Conservation (phyloP, 441 rosid genomes). For the Manihot esculenta region DNA sequence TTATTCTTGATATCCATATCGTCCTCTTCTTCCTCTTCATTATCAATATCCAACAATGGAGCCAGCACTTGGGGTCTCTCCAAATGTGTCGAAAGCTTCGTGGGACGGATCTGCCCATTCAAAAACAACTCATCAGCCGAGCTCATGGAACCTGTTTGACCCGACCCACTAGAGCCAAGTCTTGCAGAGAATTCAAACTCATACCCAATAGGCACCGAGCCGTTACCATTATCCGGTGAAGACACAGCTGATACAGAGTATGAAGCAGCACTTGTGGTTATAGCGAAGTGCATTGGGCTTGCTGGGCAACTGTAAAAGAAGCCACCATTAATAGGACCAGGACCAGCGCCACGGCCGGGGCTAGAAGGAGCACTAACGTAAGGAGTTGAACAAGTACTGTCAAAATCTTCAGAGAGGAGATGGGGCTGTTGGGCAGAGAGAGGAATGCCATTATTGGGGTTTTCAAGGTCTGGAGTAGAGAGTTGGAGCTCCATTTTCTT, state of each 20-base stretch:
- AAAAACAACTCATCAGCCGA: constrained; percentile 91
- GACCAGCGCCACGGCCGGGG: constrained; percentile 65
- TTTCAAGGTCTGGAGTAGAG: constrained; percentile 13
- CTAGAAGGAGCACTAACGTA: constrained; percentile 96
- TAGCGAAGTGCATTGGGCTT: constrained; percentile 88
- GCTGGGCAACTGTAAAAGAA: constrained; percentile 93
- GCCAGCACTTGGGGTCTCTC: constrained; percentile 70
- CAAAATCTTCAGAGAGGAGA: constrained; percentile 46
- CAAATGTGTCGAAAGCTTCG: constrained; percentile 82
- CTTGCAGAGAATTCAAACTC: constrained; percentile 87
- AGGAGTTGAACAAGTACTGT: constrained; percentile 80
- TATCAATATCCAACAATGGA: constrained; percentile 71
- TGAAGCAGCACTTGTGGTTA: constrained; percentile 35
- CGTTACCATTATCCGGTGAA: constrained; percentile 26
- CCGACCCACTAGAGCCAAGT: constrained; percentile 44
- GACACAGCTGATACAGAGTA: constrained; percentile 32
- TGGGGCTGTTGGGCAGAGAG: constrained; percentile 22
- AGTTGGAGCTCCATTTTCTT: constrained; percentile 30
- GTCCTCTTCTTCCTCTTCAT: constrained; percentile 48
- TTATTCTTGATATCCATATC: constrained; percentile 3
- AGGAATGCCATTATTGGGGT: constrained; percentile 21
- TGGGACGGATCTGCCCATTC: constrained; percentile 87
- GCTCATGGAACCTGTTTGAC: constrained; percentile 61
- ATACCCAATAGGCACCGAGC: constrained; percentile 41
- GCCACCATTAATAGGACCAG: constrained; percentile 43